Evolutionary conservation across 495 filamentous ascomycete species (phyloP).

Genomic region (Penicillium pancosmium): DNA sequence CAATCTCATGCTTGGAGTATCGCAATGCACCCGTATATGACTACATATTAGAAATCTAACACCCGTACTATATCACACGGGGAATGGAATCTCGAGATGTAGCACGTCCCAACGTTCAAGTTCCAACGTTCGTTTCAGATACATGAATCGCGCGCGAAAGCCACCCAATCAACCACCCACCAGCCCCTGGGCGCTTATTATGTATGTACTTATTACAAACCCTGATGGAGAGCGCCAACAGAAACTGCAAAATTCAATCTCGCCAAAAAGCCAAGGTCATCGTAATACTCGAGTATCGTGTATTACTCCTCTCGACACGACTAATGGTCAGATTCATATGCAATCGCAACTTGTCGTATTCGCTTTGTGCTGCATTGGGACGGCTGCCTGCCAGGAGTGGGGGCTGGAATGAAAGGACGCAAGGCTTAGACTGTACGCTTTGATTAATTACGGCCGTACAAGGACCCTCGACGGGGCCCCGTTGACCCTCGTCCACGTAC

Average conservation of each 20-base stretch:
- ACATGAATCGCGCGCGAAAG: background rate
- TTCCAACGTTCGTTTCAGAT: slow-evolving; percentile 3
- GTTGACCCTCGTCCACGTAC: slow-evolving; percentile 3
- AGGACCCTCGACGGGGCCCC: background rate
- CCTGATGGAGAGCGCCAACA: background rate
- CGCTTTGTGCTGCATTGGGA: background rate
- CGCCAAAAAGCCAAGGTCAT: background rate
- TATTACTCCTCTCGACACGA: background rate
- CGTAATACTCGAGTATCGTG: background rate
- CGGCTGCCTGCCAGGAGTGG: background rate
- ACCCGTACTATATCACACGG: no score
- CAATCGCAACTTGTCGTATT: background rate
- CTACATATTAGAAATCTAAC: no score
- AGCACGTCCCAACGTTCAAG: background rate
- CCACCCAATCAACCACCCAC: background rate
- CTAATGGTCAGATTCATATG: no score
- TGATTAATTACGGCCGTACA: slow-evolving; percentile 6
- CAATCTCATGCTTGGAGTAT: no score
- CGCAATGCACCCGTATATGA: no score
- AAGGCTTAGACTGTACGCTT: slow-evolving; percentile 1
- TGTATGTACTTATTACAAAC: background rate
- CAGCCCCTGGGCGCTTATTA: background rate
- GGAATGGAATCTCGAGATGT: background rate
- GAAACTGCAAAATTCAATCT: background rate
- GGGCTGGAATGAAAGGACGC: background rate